Evolutionary conservation across 352 stramenopile species (phyloP), one percentile per base, ranked within the genome.

Genomic region (Phytophthora meadii): DNA sequence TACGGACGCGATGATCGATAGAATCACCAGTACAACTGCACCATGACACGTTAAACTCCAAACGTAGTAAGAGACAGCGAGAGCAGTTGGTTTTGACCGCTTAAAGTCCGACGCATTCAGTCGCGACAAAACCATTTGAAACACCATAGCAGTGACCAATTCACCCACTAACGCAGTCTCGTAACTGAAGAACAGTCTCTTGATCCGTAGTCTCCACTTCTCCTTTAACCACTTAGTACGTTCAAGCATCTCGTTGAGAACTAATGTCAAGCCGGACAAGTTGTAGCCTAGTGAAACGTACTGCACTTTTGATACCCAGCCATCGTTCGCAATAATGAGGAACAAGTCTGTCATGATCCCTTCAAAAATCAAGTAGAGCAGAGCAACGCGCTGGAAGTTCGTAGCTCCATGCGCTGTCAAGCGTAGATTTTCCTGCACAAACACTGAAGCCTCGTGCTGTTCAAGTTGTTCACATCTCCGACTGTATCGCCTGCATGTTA

Each of bases 281-380:
- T 19, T 19, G 19, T 19, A 61, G 17, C 54, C 54, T 10, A 61
- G 22, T 3, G 54, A 61, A 2, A 37, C 30, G 41, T 61, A 61
- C 24, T 61, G 54, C 9, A 61, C 54, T 39, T 22, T 7, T 6
- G 28, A 45, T 15, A 34, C 4, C 54, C 54, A 61, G 1, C 54
- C 54, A 28, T 61, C 42, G 19, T 54, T 53, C 4, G 54, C 54
- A 12, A 46, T 46, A 15, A 72, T 54, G 5, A 72, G 46, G 17
- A 61, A 61, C 30, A 61, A 30, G 4, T 61, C 54, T 11, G 42
- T 61, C 54, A 54, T 61, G 9, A 61, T 61, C 0, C 64, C 64
- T 36, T 72, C 64, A n/a, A 72, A 28, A 1, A 72, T 28, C 28
- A 68, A 32, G 22, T 64, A 61, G 7, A 72, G 15, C 37, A 72